Evolutionary conservation across 2,329 filamentous ascomycete species (phyloP).

Genomic region (Pseudogymnoascus sp.): DNA sequence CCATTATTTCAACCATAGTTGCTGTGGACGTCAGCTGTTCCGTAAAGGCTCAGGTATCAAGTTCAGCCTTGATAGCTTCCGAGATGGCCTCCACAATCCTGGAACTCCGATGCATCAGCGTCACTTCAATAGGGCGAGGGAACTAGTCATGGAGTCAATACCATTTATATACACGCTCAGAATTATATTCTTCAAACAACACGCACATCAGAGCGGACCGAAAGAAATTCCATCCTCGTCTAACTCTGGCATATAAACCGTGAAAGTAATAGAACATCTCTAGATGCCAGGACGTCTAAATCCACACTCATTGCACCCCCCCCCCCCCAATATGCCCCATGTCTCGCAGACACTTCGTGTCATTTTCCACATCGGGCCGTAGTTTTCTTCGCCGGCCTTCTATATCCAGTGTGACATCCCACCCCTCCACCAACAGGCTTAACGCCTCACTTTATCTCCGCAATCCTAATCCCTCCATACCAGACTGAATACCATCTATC

Average conservation of each 20-base stretch:
- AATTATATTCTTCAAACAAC: not conserved
- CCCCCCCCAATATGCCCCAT: not conserved
- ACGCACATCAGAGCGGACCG: not conserved
- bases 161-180: not conserved
- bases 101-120: not conserved
- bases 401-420: not conserved
- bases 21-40: not conserved
- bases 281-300: conserved; percentile 6
- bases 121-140: not conserved
- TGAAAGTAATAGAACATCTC: conserved; percentile 5
- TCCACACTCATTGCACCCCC: not conserved
- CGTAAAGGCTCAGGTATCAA: not conserved
- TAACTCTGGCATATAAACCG: not conserved
- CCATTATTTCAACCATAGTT: not conserved
- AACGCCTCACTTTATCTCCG: not conserved
- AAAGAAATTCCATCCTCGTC: not conserved
- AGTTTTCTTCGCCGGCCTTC: not conserved
- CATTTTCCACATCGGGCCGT: not conserved
- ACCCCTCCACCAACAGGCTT: not conserved
- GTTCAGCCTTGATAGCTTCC: not conserved
- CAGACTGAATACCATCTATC: not conserved
- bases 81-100: not conserved
- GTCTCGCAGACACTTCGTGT: not conserved
- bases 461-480: not conserved
- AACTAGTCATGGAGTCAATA: not conserved